A percentile compares a stretch with the other conserved stretches of the same genome.
Evolutionary conservation across 1,284 basidiomycete genomes (phyloP).

Genomic region (Tremellales sp.): DNA sequence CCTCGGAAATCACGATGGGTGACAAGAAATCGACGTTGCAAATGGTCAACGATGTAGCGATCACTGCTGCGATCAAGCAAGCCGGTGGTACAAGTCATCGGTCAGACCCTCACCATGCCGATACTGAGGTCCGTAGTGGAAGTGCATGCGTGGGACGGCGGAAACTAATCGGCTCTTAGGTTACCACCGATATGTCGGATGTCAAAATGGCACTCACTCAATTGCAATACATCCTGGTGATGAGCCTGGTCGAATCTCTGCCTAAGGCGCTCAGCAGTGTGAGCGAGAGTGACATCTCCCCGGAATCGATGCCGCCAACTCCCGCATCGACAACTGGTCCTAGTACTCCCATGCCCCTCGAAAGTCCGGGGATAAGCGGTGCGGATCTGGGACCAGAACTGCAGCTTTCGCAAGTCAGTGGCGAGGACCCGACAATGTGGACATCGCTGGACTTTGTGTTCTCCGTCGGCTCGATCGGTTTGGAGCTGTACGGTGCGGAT

Average conservation of each 20-base stretch:
- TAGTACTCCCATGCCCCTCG: constrained; percentile 17
- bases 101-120: constrained; percentile 57
- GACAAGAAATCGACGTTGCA: constrained; percentile 60
- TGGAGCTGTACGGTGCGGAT: constrained; percentile 82
- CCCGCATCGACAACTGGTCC: constrained; percentile 17
- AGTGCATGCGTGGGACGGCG: not conserved
- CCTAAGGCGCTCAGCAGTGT: constrained; percentile 59
- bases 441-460: constrained; percentile 74
- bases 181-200: constrained; percentile 68
- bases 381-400: constrained; percentile 55
- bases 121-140: constrained; percentile 67
- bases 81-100: constrained; percentile 42
- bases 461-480: constrained; percentile 67
- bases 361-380: constrained; percentile 11
- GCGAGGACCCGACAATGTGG: constrained; percentile 50
- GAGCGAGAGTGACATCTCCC: constrained; percentile 40
- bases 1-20: constrained; percentile 62
- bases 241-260: constrained; percentile 68
- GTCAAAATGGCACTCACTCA: constrained; percentile 87
- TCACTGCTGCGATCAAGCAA: constrained; percentile 69
- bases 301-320: constrained; percentile 22
- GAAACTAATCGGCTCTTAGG: constrained; percentile 25
- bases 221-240: constrained; percentile 76
- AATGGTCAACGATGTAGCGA: constrained; percentile 88
- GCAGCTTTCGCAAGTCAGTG: constrained; percentile 31